Base-by-base conservation (phyloP, 106 monocot species). In the Dioscorea dumetorum region DNA sequence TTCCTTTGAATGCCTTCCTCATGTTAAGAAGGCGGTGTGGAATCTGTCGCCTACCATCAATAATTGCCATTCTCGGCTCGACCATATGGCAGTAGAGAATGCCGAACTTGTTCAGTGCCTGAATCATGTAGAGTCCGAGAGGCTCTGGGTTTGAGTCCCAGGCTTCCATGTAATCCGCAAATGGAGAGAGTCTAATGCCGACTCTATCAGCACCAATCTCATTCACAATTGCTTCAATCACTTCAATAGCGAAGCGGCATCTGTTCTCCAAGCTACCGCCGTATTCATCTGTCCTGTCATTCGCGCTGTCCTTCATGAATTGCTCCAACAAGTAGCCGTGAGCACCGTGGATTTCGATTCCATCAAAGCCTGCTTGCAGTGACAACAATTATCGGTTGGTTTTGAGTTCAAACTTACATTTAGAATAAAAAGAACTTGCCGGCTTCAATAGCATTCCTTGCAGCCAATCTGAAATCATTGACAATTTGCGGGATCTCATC, bases 391-490 rank as follows among this genome's bases (percentile, higher is more conserved):
- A 54, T 54, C 7, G 18, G 54, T 54, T 15, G 10, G 41, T 41
- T 41, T 8, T 41, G 41, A 41, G 9, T 41, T 41, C 10, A 6
- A 41, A 41, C 10, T 41, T 8, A 0, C 6, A 41, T 8, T 41
- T 8, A 41, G 6, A 3, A 41, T 41, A 41, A 41, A 8, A 18
- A 54, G 54, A 8, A 54, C 19, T 54, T 66, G 78, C 80, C 84
- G 17, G 80, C 80, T 67, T 84, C 76, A 9, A 85, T 78, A 24
- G 80, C 77, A 71, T 81, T 81, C 58, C 74, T 77, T 58, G 85
- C 80, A 34, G 80, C 80, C 58, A 67, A 32, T 74, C 74, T 73
- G 62, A 74, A 85, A 78, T 85, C 80, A 60, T 80, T 66, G 19
- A 74, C 51, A 5, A 84, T 35, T 3, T 49, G 17, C 18, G 73